These are phyloP conservation scores for Aspergillus incahuasiensis DNA, from an alignment of 495 filamentous ascomycete genomes.

Conservation along the genomic window DNA sequence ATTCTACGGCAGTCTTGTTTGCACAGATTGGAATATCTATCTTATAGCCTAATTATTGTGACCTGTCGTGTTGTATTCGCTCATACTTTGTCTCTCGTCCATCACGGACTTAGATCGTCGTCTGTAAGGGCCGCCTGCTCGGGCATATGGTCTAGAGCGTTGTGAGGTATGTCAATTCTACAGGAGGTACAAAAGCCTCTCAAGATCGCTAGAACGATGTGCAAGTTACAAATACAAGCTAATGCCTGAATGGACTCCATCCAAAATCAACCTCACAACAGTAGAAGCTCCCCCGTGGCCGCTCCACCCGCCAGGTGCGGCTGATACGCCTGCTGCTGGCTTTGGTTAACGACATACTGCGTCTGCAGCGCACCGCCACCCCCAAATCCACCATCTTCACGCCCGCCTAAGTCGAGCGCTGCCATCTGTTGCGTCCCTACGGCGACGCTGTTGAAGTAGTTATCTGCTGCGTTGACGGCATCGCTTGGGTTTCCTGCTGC, in stretches of 20 bases:
- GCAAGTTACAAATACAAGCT: constrained; percentile 23
- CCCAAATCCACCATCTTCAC: constrained; percentile 34
- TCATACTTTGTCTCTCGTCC: too few relatives aligned
- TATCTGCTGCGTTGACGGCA: constrained; percentile 77
- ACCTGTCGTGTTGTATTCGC: too few relatives aligned
- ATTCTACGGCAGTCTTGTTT: neutral
- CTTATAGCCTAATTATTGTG: too few relatives aligned
- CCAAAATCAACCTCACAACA: constrained; percentile 27
- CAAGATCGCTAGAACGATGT: neutral
- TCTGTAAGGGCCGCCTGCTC: too few relatives aligned
- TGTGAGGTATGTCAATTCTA: neutral
- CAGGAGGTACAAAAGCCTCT: neutral
- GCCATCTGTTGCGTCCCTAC: constrained; percentile 68
- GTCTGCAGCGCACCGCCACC: constrained; percentile 36
- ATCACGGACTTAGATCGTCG: too few relatives aligned
- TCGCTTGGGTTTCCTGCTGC: constrained; percentile 49
- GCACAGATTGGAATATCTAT: neutral
- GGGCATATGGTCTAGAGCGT: too few relatives aligned
- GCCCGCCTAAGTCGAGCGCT: constrained; percentile 55
- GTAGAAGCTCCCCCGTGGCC: constrained; percentile 46
- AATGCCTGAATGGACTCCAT: neutral
- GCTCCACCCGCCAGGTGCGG: constrained; percentile 45
- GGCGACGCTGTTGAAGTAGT: constrained; percentile 73
- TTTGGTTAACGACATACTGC: constrained; percentile 53
- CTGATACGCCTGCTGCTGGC: constrained; percentile 50